Conservation (phyloP, 2,329 filamentous ascomycete species). For the Aureobasidium leucospermi region DNA sequence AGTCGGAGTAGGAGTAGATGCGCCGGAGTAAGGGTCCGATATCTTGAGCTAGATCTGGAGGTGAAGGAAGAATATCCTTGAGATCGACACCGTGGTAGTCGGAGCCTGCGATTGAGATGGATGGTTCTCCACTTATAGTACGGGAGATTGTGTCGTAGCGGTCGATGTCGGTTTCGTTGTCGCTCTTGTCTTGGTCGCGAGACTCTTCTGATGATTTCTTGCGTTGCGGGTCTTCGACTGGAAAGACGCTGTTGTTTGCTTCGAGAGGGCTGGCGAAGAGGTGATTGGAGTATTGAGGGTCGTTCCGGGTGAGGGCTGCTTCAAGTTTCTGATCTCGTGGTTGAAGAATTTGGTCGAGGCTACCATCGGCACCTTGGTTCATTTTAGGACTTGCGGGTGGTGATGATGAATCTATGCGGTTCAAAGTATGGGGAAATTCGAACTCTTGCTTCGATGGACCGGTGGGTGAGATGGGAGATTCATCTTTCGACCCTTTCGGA, state of each 20-base stretch:
- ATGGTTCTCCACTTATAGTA: constrained; percentile 4
- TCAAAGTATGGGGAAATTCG: neutral
- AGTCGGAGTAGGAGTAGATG: constrained; percentile 44
- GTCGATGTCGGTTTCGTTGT: neutral
- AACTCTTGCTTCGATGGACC: neutral
- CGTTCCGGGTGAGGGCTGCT: neutral
- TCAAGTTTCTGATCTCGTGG: neutral
- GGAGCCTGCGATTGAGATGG: constrained; percentile 50
- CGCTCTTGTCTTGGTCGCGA: neutral
- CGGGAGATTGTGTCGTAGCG: neutral
- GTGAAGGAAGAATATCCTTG: constrained; percentile 45
- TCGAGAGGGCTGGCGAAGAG: neutral
- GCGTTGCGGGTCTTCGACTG: constrained; percentile 3
- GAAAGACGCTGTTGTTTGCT: neutral
- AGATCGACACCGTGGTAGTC: constrained; percentile 54
- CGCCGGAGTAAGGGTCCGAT: constrained; percentile 50
- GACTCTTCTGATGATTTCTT: neutral
- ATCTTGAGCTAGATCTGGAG: constrained; percentile 41
- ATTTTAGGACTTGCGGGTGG: constrained; percentile 7
- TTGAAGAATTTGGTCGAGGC: neutral
- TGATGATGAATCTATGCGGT: constrained; percentile 2
- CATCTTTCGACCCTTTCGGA: constrained; percentile 31
- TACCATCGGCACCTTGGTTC: neutral
- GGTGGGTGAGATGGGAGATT: neutral
- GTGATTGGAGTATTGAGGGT: neutral